Evolutionary conservation across 768 basidiomycete genomes (phyloP).

Genomic region (Artomyces pyxidatus): DNA sequence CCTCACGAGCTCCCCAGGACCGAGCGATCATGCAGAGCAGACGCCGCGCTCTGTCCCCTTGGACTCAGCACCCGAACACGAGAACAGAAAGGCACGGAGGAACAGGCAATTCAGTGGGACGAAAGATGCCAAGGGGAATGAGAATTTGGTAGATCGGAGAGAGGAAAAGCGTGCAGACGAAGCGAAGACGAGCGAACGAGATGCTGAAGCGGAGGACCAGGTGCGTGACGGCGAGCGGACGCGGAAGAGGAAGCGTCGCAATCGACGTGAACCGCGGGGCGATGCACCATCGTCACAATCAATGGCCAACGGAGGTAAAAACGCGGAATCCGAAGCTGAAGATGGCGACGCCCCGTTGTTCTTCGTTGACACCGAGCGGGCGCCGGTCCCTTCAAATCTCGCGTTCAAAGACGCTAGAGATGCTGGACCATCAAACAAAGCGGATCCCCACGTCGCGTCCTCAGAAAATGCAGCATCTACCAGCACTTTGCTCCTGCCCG

Average conservation of each 20-base stretch:
- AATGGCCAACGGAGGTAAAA: neutral
- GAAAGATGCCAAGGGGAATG: neutral
- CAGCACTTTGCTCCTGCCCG: constrained; percentile 45
- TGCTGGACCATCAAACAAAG: constrained; percentile 1
- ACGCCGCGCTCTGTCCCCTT: neutral
- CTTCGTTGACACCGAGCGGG: constrained; percentile 41
- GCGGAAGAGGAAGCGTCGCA: constrained; percentile 6
- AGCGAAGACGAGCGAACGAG: neutral
- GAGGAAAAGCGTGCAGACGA: neutral
- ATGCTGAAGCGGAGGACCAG: constrained; percentile 2
- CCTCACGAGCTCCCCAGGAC: constrained; percentile 7
- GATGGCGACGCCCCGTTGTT: constrained; percentile 35
- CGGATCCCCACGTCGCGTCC: constrained; percentile 4
- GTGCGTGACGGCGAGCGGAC: constrained; percentile 3
- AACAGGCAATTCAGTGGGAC: constrained; percentile 1
- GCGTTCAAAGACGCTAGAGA: constrained; percentile 13
- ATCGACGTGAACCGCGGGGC: neutral
- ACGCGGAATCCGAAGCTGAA: neutral
- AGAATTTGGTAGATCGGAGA: neutral
- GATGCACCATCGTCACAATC: neutral
- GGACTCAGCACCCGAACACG: neutral
- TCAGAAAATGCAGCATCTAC: constrained; percentile 6
- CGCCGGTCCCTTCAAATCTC: constrained; percentile 23
- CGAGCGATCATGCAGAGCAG: neutral
- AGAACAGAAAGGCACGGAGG: neutral